phyloP scores from a whole-genome alignment of 208 protist genomes.

The Trypanosoma rangeli region DNA sequence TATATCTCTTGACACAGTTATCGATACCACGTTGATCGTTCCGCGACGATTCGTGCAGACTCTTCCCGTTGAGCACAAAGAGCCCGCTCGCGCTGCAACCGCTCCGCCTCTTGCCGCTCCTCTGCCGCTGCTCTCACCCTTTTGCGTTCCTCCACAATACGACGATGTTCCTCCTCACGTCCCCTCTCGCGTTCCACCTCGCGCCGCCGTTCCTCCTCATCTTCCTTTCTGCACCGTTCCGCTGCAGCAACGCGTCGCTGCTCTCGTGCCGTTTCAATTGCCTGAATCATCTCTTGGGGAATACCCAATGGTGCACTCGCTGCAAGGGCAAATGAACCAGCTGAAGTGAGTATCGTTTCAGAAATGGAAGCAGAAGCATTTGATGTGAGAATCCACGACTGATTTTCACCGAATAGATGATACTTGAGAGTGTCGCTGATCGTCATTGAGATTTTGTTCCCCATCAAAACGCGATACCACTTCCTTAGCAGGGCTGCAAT shows the following conservation, averaged over 20 bases:
- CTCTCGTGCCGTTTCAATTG: constrained; percentile 50
- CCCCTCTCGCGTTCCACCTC: constrained; percentile 56
- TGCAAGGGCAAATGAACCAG: constrained; percentile 7
- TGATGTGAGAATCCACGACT: constrained; percentile 15
- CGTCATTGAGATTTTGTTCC: constrained; percentile 48
- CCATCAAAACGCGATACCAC: constrained; percentile 63
- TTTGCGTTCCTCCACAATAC: constrained; percentile 50
- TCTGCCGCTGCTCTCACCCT: constrained; percentile 22
- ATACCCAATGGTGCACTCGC: constrained; percentile 48
- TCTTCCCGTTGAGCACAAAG: constrained; percentile 30
- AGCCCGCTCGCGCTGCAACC: constrained; percentile 30
- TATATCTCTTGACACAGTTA: neutral
- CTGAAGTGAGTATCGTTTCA: constrained; percentile 21
- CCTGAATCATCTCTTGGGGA: constrained; percentile 34
- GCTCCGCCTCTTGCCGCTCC: constrained; percentile 32
- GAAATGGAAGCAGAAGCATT: neutral
- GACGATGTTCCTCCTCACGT: constrained; percentile 47
- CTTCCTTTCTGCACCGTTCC: constrained; percentile 43
- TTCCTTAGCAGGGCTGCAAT: constrained; percentile 52
- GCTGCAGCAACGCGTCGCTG: constrained; percentile 46
- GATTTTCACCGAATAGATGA: constrained; percentile 19
- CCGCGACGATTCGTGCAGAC: constrained; percentile 39
- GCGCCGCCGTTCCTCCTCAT: constrained; percentile 47
- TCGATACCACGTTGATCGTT: constrained; percentile 25
- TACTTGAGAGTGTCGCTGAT: constrained; percentile 31